Conservation (phyloP, 441 rosid genomes). For the Flueggea neowawraea region DNA sequence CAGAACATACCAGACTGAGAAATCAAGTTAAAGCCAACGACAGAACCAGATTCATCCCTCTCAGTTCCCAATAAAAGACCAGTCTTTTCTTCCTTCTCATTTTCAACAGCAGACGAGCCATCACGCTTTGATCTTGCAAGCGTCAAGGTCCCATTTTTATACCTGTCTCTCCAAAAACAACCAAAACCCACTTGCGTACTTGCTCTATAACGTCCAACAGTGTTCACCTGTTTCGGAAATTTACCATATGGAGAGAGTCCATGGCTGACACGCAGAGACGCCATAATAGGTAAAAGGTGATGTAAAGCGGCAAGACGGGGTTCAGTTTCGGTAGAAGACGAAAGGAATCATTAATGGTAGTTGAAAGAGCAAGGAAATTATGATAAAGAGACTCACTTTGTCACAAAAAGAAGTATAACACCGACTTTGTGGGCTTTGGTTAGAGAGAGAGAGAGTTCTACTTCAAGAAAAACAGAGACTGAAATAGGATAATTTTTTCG, state of each 20-base stretch:
- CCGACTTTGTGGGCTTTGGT: too few relatives aligned
- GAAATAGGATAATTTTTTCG: too few relatives aligned
- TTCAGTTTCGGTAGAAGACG: background rate
- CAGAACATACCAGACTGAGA: slow-evolving; percentile 44
- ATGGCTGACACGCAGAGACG: slow-evolving; percentile 32
- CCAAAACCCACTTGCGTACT: slow-evolving; percentile 26
- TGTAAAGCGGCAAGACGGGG: background rate
- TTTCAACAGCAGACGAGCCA: slow-evolving; percentile 1
- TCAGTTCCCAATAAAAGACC: slow-evolving; percentile 36
- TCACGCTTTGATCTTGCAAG: slow-evolving; percentile 25
- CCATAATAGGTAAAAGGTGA: slow-evolving; percentile 23
- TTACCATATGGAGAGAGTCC: slow-evolving; percentile 14
- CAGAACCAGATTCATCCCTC: slow-evolving; percentile 60
- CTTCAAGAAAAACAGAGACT: too few relatives aligned
- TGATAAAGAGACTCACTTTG: slow-evolving; percentile 1
- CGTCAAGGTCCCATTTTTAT: slow-evolving; percentile 22
- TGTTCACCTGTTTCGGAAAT: slow-evolving; percentile 1
- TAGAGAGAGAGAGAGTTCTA: background rate
- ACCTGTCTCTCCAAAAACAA: slow-evolving; percentile 17
- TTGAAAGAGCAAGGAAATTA: slow-evolving; percentile 11
- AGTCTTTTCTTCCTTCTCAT: slow-evolving; percentile 8
- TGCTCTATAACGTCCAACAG: slow-evolving; percentile 10
- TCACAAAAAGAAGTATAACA: background rate
- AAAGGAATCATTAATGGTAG: slow-evolving; percentile 8
- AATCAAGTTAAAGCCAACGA: slow-evolving; percentile 55